Conservation (phyloP, 228 moss, liverwort and hornwort genomes). For the Sphagnum magellanicum region DNA sequence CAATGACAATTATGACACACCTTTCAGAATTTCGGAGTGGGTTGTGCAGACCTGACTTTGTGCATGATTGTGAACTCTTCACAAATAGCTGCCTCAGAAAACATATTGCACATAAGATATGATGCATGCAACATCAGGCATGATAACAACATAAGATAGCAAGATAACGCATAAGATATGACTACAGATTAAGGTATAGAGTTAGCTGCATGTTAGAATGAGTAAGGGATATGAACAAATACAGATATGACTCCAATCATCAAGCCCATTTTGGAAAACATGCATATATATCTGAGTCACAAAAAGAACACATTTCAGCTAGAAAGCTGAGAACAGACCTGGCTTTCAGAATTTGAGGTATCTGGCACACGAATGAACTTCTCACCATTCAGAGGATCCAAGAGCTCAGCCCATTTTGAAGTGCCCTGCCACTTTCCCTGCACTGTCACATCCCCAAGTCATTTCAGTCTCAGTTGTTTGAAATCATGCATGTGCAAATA, state of each 20-base stretch:
- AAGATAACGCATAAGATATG: conserved; percentile 9
- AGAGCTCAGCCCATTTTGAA: conserved; percentile 54
- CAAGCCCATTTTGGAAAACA: no score
- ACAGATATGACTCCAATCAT: no score
- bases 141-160: background rate
- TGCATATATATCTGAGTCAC: no score
- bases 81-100: conserved; percentile 69
- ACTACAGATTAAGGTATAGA: background rate
- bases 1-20: conserved; percentile 24
- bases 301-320: background rate
- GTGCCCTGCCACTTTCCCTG: conserved; percentile 72
- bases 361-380: conserved; percentile 79
- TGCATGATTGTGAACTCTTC: conserved; percentile 66
- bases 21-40: conserved; percentile 95
- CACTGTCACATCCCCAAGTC: conserved; percentile 34
- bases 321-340: conserved; percentile 19
- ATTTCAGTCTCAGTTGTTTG: background rate
- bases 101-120: background rate
- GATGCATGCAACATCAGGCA: background rate
- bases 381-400: conserved; percentile 86
- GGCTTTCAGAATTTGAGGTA: conserved; percentile 54
- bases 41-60: conserved; percentile 97
- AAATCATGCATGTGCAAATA: background rate
- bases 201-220: background rate
- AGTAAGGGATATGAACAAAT: no score